These are phyloP conservation scores for Trichodelitschia bisporula DNA, from an alignment of 495 filamentous ascomycete genomes.

Conservation along the genomic window DNA sequence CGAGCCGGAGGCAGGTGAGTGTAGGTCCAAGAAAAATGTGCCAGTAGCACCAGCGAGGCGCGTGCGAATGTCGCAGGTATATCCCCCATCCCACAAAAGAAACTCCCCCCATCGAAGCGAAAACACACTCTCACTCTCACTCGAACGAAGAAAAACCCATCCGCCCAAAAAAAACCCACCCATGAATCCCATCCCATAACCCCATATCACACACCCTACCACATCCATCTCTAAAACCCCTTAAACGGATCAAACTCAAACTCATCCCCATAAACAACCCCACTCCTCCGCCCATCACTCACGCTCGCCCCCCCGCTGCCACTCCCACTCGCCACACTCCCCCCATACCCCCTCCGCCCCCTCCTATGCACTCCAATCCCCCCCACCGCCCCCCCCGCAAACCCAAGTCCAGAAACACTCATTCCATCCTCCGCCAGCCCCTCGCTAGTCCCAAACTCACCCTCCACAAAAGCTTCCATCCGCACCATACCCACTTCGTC, in stretches of 20 bases:
- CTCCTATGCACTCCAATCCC: constrained; percentile 4
- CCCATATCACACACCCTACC: not conserved
- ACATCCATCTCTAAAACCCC: constrained; percentile 3
- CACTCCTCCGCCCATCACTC: constrained; percentile 6
- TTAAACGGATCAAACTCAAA: constrained; percentile 9
- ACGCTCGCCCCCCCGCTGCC: constrained; percentile 1
- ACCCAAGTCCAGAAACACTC: constrained; percentile 6
- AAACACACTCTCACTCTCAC: too few species aligned
- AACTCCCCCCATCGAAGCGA: too few species aligned
- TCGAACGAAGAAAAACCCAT: not conserved
- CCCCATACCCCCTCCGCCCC: constrained; percentile 8
- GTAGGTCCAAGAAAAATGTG: too few species aligned
- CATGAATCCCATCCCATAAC: not conserved
- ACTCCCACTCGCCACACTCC: not conserved
- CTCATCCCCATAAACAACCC: constrained; percentile 5
- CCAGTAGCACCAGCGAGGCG: too few species aligned
- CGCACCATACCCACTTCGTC: constrained; percentile 72
- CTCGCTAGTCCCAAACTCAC: constrained; percentile 24
- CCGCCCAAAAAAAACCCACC: not conserved
- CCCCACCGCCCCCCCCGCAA: not conserved
- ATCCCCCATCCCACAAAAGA: too few species aligned
- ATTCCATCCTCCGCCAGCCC: constrained; percentile 3
- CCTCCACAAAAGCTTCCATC: constrained; percentile 87
- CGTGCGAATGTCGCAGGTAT: too few species aligned
- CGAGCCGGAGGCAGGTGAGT: too few species aligned